These are phyloP conservation scores for Datura wrightii DNA, from an alignment of 257 asterid species.

Conservation along the genomic window DNA sequence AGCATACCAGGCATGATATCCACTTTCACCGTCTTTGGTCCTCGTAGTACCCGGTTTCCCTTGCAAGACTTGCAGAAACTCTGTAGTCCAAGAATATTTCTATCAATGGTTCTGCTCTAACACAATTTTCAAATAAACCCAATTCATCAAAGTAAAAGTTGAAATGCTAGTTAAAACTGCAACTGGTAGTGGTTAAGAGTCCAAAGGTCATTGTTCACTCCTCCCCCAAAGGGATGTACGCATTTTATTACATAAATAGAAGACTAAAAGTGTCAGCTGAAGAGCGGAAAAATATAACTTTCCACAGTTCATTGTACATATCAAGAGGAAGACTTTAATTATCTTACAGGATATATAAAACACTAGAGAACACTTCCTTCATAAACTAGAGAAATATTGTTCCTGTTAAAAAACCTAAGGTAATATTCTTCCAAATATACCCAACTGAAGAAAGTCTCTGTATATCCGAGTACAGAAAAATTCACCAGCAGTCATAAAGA, in stretches of 20 bases:
- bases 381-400: neutral
- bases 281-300: neutral
- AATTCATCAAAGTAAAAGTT: conserved; percentile 16
- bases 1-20: conserved; percentile 78
- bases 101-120: neutral
- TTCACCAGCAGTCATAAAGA: conserved; percentile 13
- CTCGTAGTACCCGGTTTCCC: conserved; percentile 74
- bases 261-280: neutral
- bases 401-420: neutral
- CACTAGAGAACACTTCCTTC: neutral
- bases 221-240: neutral
- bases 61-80: conserved; percentile 84
- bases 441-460: neutral
- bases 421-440: conserved; percentile 13
- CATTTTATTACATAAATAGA: neutral
- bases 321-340: conserved; percentile 10
- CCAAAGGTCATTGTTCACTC: conserved; percentile 3
- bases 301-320: neutral
- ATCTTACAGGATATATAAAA: neutral
- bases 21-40: conserved; percentile 73
- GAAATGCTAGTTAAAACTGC: neutral
- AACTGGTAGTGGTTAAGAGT: neutral
- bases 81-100: conserved; percentile 47
- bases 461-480: neutral
- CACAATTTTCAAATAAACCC: neutral